These are phyloP conservation scores for Anisodus acutangulus DNA, from an alignment of 257 asterid genomes.

Conservation along the genomic window DNA sequence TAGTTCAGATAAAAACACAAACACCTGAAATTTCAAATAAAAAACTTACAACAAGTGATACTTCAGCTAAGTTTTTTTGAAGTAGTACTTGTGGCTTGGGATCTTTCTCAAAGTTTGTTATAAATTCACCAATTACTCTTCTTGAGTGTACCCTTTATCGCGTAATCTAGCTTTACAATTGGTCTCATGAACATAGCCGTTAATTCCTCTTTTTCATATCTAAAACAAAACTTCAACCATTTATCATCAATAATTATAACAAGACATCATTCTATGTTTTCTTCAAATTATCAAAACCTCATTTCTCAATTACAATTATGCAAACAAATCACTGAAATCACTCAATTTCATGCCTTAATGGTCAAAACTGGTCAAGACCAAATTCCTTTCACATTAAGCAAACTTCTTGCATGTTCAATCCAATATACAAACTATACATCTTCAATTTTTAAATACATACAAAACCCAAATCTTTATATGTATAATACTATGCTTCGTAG, in stretches of 20 bases:
- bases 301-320: slow-evolving; percentile 58
- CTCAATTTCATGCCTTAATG: slow-evolving; percentile 66
- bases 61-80: no score
- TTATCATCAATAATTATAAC: not conserved
- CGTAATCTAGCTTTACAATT: not conserved
- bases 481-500: slow-evolving; percentile 61
- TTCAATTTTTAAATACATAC: slow-evolving; percentile 50
- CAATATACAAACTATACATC: slow-evolving; percentile 52
- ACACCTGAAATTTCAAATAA: no score
- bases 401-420: slow-evolving; percentile 59
- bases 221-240: not conserved
- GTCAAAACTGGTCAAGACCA: slow-evolving; percentile 57
- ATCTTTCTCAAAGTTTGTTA: not conserved
- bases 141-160: not conserved
- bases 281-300: slow-evolving; percentile 47
- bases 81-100: not conserved
- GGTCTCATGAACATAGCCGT: not conserved
- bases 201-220: not conserved
- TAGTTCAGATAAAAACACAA: no score
- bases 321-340: slow-evolving; percentile 42
- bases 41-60: no score
- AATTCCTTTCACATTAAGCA: slow-evolving; percentile 59
- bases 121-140: not conserved
- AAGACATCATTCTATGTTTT: slow-evolving; percentile 31
- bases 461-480: slow-evolving; percentile 63